phyloP scores from a whole-genome alignment of 257 asterid genomes.

The Lantana camara region DNA sequence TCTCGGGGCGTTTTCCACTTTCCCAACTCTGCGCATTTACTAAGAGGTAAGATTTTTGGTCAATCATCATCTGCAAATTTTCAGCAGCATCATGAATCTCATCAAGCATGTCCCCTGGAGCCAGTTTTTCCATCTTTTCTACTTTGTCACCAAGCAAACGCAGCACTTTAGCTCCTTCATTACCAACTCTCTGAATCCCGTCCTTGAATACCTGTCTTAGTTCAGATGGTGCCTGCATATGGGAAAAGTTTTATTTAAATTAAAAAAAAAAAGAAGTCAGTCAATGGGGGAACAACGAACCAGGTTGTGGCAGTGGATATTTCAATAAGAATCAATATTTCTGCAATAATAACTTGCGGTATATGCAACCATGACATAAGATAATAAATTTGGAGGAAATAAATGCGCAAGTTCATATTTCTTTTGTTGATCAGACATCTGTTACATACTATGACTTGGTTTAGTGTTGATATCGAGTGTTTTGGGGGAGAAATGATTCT shows the following conservation, averaged over 20 bases:
- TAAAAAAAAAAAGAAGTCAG: conserved; percentile 11
- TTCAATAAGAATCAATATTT: neutral
- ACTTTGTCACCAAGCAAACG: conserved; percentile 76
- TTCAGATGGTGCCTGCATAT: conserved; percentile 80
- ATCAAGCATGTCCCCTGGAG: conserved; percentile 58
- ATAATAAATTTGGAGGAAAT: no score
- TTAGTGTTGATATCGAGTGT: no score
- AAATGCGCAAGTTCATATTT: no score
- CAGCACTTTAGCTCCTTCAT: conserved; percentile 80
- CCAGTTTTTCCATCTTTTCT: conserved; percentile 85
- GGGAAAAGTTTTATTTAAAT: no score
- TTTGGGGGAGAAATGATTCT: no score
- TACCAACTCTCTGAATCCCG: conserved; percentile 75
- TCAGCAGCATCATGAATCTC: conserved; percentile 87
- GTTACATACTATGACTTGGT: no score
- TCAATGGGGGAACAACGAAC: neutral
- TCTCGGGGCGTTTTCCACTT: conserved; percentile 50
- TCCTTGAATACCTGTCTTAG: conserved; percentile 72
- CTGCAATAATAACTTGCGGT: no score
- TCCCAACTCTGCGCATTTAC: conserved; percentile 91
- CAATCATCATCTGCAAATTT: conserved; percentile 73
- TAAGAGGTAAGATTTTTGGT: conserved; percentile 83
- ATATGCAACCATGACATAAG: no score
- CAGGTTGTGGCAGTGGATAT: no score
- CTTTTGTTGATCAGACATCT: no score